These are phyloP conservation scores for Phyllosticta capitalensis DNA, from an alignment of 2,329 filamentous ascomycete genomes.

Conservation along the genomic window DNA sequence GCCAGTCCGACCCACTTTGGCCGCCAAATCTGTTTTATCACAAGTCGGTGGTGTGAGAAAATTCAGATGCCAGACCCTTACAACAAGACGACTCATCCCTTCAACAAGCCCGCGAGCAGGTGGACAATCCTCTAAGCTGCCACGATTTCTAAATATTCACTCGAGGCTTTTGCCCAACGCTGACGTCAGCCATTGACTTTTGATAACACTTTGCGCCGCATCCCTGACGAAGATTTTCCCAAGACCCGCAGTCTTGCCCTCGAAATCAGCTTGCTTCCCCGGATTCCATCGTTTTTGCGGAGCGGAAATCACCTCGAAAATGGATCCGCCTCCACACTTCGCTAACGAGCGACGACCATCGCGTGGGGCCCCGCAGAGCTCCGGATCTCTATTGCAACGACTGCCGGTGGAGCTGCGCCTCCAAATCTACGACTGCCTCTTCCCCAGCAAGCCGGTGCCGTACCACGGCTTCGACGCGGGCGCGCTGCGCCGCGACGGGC, in stretches of 20 bases:
- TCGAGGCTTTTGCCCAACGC: not conserved
- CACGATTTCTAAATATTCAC: not conserved
- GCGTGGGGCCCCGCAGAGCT: not conserved
- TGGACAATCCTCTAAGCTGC: too few relatives aligned
- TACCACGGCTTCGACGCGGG: not conserved
- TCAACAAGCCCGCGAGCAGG: not conserved
- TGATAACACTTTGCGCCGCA: not conserved
- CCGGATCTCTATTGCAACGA: constrained; percentile 1
- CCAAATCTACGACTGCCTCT: constrained; percentile 10
- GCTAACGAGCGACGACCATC: not conserved
- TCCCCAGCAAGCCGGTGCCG: constrained; percentile 2
- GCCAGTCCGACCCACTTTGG: not conserved
- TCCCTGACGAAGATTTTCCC: not conserved
- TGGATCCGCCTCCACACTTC: not conserved
- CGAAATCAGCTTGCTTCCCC: not conserved
- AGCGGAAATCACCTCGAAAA: not conserved
- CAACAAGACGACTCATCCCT: not conserved
- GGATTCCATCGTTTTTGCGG: not conserved
- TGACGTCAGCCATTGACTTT: not conserved
- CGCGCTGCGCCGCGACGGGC: not conserved
- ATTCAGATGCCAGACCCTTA: not conserved
- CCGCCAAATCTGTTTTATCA: not conserved
- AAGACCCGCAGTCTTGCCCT: not conserved
- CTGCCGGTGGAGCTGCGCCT: constrained; percentile 8
- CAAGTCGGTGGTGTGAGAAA: constrained; percentile 6